Conservation (phyloP, 257 asterid species). For the Solanum medicagineum region DNA sequence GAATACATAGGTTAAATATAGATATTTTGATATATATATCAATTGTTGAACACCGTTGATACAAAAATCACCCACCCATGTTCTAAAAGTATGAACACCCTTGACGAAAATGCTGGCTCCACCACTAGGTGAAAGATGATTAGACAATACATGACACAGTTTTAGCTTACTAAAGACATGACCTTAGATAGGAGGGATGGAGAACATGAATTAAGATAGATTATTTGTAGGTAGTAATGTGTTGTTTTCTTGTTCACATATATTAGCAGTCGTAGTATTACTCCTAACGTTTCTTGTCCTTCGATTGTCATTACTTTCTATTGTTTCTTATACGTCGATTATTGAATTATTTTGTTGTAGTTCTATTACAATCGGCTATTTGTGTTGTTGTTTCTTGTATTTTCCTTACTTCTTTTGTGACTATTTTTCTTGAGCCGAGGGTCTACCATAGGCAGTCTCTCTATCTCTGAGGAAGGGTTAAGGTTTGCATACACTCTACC, state of each 20-base stretch:
- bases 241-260: not conserved
- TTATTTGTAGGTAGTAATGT: not conserved
- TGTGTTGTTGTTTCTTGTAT: not conserved
- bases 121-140: not conserved
- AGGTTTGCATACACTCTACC: not conserved
- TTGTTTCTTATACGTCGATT: not conserved
- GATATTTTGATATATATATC: too few relatives aligned
- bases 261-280: not conserved
- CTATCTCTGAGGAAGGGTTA: not conserved
- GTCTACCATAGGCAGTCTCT: not conserved
- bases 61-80: too few relatives aligned
- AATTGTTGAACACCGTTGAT: too few relatives aligned
- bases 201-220: not conserved
- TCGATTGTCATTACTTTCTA: not conserved
- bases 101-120: too few relatives aligned
- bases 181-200: not conserved
- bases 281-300: not conserved
- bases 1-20: too few relatives aligned
- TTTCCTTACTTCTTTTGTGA: not conserved
- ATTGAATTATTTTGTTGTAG: not conserved
- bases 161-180: not conserved
- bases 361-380: not conserved
- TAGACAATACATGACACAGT: not conserved
- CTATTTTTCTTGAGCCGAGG: not conserved
- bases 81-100: too few relatives aligned